Evolutionary conservation across 345 rosid species (phyloP).

Genomic region (Kandelia obovata): DNA sequence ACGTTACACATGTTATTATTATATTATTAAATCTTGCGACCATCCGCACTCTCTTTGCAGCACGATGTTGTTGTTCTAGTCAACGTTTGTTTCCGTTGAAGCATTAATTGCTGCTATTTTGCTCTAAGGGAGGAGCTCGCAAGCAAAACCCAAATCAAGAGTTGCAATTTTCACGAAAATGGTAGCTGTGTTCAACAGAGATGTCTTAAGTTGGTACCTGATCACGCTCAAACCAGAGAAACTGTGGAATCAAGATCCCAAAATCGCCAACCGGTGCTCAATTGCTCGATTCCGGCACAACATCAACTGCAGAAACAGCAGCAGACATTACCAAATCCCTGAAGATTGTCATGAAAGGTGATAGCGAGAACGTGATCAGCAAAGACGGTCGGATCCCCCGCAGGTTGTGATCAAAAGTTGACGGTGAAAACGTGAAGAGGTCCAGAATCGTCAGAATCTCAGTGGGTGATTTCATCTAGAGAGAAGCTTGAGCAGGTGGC

Average conservation of each 20-base stretch:
- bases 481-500: conserved; percentile 55
- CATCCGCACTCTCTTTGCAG: too few species aligned
- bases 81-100: neutral
- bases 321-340: conserved; percentile 26
- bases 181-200: conserved; percentile 70
- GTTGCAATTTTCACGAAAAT: conserved; percentile 20
- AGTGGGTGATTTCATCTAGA: conserved; percentile 64
- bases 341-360: conserved; percentile 23
- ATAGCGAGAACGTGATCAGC: conserved; percentile 7
- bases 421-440: conserved; percentile 25
- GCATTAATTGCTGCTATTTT: neutral
- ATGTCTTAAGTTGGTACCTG: conserved; percentile 68
- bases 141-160: conserved; percentile 9
- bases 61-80: neutral
- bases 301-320: conserved; percentile 25
- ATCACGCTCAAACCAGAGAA: conserved; percentile 62
- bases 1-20: too few species aligned
- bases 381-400: conserved; percentile 24
- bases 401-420: conserved; percentile 24
- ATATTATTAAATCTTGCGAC: too few species aligned
- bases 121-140: neutral
- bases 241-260: conserved; percentile 51
- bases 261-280: conserved; percentile 12
- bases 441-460: conserved; percentile 33
- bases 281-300: conserved; percentile 24